Evolutionary conservation across 352 stramenopile species (phyloP), one percentile per base, ranked within the genome.

Genomic region (Pythium oligandrum): DNA sequence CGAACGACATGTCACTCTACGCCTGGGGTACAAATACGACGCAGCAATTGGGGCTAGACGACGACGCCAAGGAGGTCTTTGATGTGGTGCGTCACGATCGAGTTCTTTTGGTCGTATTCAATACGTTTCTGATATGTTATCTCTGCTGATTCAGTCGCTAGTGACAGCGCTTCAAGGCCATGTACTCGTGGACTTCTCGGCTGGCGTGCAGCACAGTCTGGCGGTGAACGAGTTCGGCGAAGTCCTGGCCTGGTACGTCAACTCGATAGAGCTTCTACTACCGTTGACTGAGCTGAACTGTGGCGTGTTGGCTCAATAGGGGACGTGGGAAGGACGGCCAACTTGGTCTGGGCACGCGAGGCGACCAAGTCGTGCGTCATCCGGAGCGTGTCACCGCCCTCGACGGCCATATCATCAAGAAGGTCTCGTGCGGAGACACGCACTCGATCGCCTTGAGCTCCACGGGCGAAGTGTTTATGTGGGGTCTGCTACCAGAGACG

Each of bases 211-310:
- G 48, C 82, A 93, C 65, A 87, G 75, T 11, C 68, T 93, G 6
- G 79, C 75, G 2, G 72, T 90, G 6, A 93, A 86, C 40, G 79
- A 93, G 48, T 93, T 90, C 48, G 82, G 82, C 46, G 79, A 90
- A 6, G 78, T 93, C 8, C 89, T 89, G 49, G 70, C 82, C 6
- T 93, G 82, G 81, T 83, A 59, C 8, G 52, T 52, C 38, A 42
- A 8, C 17, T 26, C 17, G 17, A 26, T 26, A 26, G 17, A 26
- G 17, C 17, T 26, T 26, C 17, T 26, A 26, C 17, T 26, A 26
- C 17, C 17, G 17, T 26, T 26, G 17, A 26, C 17, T 26, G 17
- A 26, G 17, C 17, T 26, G 17, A 26, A 26, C 17, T 26, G 17
- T 26, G 17, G 17, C 17, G 17, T 26, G 17, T 26, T 26, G 17